These are phyloP conservation scores for Pyropia haitanensis DNA, from an alignment of 23 red algal species.

Conservation along the genomic window DNA sequence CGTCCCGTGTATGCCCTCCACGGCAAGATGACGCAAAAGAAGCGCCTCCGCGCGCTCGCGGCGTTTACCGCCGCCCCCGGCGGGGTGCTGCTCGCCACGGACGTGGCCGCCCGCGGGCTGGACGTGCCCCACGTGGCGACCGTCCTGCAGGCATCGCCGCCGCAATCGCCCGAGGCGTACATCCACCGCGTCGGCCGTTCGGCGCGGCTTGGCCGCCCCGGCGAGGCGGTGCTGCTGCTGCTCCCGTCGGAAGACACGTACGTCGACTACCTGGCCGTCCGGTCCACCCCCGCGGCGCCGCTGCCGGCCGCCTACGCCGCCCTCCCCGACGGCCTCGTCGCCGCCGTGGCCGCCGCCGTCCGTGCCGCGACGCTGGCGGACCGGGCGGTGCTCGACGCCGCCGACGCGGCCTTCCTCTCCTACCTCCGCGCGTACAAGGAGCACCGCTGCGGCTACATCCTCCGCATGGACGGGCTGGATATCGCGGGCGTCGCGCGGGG, in stretches of 20 bases:
- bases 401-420: constrained; percentile 56
- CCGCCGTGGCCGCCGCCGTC: neutral
- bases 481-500: constrained; percentile 34
- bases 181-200: constrained; percentile 70
- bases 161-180: constrained; percentile 58
- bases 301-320: too few relatives aligned
- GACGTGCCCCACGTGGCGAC: constrained; percentile 75
- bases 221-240: constrained; percentile 48
- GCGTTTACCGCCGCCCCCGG: constrained; percentile 16
- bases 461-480: constrained; percentile 44
- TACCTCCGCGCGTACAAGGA: constrained; percentile 80
- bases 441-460: constrained; percentile 48
- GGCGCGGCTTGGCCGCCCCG: constrained; percentile 58
- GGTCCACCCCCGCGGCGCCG: constrained; percentile 17
- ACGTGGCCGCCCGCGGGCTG: constrained; percentile 76
- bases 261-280: constrained; percentile 55
- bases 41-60: constrained; percentile 27
- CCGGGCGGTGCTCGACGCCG: constrained; percentile 46
- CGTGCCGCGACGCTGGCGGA: constrained; percentile 30
- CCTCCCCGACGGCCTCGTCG: too few relatives aligned
- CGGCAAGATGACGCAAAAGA: constrained; percentile 60
- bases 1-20: constrained; percentile 33
- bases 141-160: constrained; percentile 60
- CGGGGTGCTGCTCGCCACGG: constrained; percentile 53
- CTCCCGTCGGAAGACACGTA: constrained; percentile 47